These are phyloP conservation scores for Colletotrichum sp. DNA, from an alignment of 2,329 filamentous ascomycete species.

Conservation along the genomic window DNA sequence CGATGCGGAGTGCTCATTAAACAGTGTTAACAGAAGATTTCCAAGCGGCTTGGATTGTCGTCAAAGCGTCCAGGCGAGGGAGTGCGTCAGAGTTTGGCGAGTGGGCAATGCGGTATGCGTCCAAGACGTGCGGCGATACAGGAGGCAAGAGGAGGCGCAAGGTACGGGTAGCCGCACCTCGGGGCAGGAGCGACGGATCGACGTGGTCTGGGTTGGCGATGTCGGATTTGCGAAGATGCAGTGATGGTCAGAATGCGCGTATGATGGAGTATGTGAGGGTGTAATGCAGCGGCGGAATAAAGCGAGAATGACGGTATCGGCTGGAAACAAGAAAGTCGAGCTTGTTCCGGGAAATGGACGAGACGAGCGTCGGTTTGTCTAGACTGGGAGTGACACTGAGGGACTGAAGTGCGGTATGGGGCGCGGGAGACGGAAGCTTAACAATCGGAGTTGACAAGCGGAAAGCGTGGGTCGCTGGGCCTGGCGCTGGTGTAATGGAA, in stretches of 20 bases:
- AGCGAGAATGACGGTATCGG: background rate
- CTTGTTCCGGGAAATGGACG: background rate
- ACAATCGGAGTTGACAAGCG: slow-evolving; percentile 20
- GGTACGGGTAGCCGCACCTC: background rate
- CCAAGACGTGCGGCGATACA: background rate
- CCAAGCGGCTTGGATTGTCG: background rate
- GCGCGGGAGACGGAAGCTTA: slow-evolving; percentile 21
- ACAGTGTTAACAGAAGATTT: background rate
- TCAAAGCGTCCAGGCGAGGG: background rate
- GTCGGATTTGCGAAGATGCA: background rate
- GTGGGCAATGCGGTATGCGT: background rate
- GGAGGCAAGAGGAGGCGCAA: background rate
- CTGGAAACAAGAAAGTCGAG: background rate
- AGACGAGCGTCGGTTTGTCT: background rate
- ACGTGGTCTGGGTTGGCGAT: background rate
- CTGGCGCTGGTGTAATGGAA: slow-evolving; percentile 9
- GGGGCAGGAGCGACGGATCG: background rate
- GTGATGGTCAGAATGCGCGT: background rate
- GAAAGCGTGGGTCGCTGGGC: slow-evolving; percentile 20
- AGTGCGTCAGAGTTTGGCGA: background rate
- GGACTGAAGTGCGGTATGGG: slow-evolving; percentile 1
- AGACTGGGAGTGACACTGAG: background rate
- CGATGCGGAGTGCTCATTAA: slow-evolving; percentile 8
- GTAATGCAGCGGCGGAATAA: background rate
- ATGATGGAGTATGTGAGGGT: background rate